Evolutionary conservation across 2,329 filamentous ascomycete species (phyloP), one percentile per base, ranked within the genome.

Genomic region (Endocalyx cinctus): DNA sequence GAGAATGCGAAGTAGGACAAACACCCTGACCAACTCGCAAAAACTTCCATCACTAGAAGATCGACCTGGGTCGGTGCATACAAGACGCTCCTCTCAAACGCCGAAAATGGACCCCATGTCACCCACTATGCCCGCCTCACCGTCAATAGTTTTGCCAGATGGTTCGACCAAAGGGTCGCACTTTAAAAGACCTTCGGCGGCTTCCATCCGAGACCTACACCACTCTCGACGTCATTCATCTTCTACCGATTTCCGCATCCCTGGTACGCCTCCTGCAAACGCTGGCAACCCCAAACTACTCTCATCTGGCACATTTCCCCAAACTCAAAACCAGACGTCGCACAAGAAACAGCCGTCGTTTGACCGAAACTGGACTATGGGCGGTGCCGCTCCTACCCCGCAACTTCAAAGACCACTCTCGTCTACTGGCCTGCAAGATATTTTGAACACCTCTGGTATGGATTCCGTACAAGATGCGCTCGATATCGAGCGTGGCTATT

Each of bases 171-270:
- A 74, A 31, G 47, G 64, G 23, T 62, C 57, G 25, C 70, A 80
- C 44, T 63, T 66, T 33, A 72, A 73, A 54, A 69, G 77, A 33
- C 85, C 87, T 4, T 94, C 87, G 10, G 86, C 87, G 37, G 86
- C 87, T 23, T 90, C 85, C 10, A 74, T 94, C 25, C 77, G 87
- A 47, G 85, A 87, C 38, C 66, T 94, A 48, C 82, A 92, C 50
- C 87, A 94, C 56, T 86, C 84, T 25, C 78, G 88, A 26, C 82
- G 88, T 38, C 88, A 94, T 61, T n/a, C n/a, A n/a, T 96, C 89
- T 2, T 92, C 87, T 3, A 87, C 86, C 30, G 87, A 94, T 47
- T 83, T 80, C 54, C 72, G 77, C 31, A 57, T 66, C 15, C 48
- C 58, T 7, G 59, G 60, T 29, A 53, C 58, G 10, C 51, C 62